Evolutionary conservation across 2,329 filamentous ascomycete species (phyloP).

Genomic region (Fusarium illudens): DNA sequence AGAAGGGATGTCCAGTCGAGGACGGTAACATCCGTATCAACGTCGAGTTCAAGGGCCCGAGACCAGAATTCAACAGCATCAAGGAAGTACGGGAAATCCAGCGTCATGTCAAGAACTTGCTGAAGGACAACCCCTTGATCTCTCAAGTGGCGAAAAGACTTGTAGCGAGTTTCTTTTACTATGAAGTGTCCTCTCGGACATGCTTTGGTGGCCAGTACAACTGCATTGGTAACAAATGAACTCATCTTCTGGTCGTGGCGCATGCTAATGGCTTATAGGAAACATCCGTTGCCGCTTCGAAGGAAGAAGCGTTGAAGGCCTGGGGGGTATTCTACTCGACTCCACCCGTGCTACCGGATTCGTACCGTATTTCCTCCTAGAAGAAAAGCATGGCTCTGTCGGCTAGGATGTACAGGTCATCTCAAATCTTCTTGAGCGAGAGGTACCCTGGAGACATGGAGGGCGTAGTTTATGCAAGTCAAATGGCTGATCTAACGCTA

Average conservation of each 20-base stretch:
- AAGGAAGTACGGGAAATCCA: no score
- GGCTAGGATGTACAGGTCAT: not conserved
- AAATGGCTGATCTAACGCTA: no score
- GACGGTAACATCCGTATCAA: no score
- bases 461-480: no score
- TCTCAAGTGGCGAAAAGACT: conserved; percentile 1
- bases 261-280: not conserved
- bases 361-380: not conserved
- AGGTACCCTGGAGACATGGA: no score
- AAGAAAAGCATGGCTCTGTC: not conserved
- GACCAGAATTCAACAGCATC: no score
- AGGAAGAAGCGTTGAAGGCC: not conserved
- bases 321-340: not conserved
- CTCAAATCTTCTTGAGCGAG: no score
- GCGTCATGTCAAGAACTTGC: no score
- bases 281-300: conserved; percentile 5
- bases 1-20: no score
- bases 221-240: not conserved
- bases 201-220: not conserved
- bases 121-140: not conserved
- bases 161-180: conserved; percentile 12
- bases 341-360: not conserved
- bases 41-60: no score
- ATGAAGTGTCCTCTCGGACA: not conserved
- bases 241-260: not conserved